Evolutionary conservation across 2,329 filamentous ascomycete genomes (phyloP), one percentile per base, ranked within the genome.

Genomic region (Aspergillus sp.): DNA sequence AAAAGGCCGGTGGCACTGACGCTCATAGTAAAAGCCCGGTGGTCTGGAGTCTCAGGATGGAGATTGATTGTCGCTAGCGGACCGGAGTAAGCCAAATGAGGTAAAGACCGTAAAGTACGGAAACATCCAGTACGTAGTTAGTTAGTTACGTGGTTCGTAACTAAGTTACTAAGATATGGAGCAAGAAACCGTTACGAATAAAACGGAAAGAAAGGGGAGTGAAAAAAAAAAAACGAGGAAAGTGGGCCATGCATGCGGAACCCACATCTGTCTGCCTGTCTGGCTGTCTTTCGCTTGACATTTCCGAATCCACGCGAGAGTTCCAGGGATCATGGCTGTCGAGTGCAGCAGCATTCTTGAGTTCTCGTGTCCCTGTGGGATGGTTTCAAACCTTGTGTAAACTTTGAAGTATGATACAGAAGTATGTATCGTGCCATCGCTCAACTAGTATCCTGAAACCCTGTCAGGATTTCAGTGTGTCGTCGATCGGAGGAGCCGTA

Each of bases 291-390:
- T 53, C 41, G 41, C 50, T 53, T 45, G 50, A 26, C 7, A 45
- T 53, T 53, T 36, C 50, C 49, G 38, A 43, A 52, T 52, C 26
- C 49, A 52, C 49, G 50, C 41, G 49, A 53, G 41, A 12, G 24
- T 36, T 44, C 26, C 50, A 53, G 41, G 50, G 41, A 45, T 45
- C 42, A 24, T 45, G 41, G 15, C 18, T 11, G 2, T 5, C 9
- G 26, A 11, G 26, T 34, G 24, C 5, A 18, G 24, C 24, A 24
- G 13, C 11, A 15, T 17, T 18, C 36, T n/a, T 20, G 48, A 17
- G 12, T 24, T 30, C 41, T 41, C 39, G 18, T 26, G 24, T 26
- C 24, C 6, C 32, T 36, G 32, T 36, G 32, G 32, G 32, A 36
- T 44, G 11, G 42, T 11, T 44, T 44, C 34, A 36, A 36, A 36